A percentile compares a stretch with the other conserved stretches of the same genome.
Evolutionary conservation across 495 filamentous ascomycete genomes (phyloP).

Genomic region (Penicillium cinerascens): DNA sequence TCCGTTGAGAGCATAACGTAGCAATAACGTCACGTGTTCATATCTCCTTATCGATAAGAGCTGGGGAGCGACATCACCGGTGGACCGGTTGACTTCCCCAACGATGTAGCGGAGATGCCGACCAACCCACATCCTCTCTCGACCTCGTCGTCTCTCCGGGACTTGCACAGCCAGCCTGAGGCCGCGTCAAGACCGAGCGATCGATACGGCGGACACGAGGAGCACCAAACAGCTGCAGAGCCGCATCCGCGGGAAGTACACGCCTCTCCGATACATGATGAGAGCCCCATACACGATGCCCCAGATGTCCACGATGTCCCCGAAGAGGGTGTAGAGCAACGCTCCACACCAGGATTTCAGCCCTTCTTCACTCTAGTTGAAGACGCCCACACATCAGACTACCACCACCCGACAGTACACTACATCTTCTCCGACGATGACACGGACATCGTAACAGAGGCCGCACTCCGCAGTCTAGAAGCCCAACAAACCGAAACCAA

Average conservation of each 20-base stretch:
- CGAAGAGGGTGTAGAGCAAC: constrained; percentile 8
- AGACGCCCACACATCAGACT: constrained; percentile 40
- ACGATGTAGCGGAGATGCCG: constrained; percentile 42
- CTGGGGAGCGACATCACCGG: constrained; percentile 18
- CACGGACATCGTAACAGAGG: constrained; percentile 58
- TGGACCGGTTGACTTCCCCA: constrained; percentile 11
- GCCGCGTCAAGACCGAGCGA: constrained; percentile 24
- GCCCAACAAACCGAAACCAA: constrained; percentile 18
- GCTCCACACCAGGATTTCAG: constrained; percentile 29
- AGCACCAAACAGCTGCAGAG: constrained; percentile 12
- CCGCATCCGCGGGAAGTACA: background rate
- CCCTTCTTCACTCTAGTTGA: constrained; percentile 56
- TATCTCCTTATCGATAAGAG: constrained; percentile 27
- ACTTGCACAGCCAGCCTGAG: background rate
- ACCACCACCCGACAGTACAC: constrained; percentile 78
- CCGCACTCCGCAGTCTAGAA: constrained; percentile 43
- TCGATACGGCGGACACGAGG: constrained; percentile 14
- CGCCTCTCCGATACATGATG: constrained; percentile 12
- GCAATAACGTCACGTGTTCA: constrained; percentile 1
- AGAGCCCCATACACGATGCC: constrained; percentile 2
- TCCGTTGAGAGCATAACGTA: background rate
- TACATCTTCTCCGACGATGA: constrained; percentile 87
- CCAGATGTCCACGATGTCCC: constrained; percentile 1
- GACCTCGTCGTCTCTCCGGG: constrained; percentile 24
- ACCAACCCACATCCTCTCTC: constrained; percentile 24